Conservation (phyloP, 225 moss, liverwort and hornwort genomes). For the Takakia lepidozioides region DNA sequence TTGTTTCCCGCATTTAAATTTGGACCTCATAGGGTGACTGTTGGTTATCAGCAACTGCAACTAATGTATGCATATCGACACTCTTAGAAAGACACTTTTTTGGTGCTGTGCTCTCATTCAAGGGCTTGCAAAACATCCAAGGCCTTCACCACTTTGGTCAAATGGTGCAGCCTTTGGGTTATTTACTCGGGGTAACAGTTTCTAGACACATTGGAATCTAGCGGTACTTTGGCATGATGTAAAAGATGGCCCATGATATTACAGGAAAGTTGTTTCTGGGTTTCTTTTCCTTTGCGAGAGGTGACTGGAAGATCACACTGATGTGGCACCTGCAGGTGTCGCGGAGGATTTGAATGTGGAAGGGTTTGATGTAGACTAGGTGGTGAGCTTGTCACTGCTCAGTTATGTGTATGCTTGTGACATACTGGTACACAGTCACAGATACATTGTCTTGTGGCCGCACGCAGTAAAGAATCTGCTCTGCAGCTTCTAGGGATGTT, state of each 20-base stretch:
- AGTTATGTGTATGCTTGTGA: too few species aligned
- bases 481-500: background rate
- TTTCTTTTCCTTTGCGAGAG: conserved; percentile 3
- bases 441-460: background rate
- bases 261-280: background rate
- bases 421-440: background rate
- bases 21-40: background rate
- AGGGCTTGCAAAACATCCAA: background rate
- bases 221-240: background rate
- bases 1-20: background rate
- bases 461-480: background rate
- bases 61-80: background rate
- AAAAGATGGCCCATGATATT: background rate
- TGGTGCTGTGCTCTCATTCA: too few species aligned
- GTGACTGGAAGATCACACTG: conserved; percentile 1
- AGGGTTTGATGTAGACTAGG: conserved; percentile 84
- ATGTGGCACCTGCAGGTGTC: conserved; percentile 40
- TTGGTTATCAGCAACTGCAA: background rate
- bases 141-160: background rate
- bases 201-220: too few species aligned
- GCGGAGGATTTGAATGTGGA: conserved; percentile 79
- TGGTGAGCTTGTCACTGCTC: too few species aligned
- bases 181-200: too few species aligned
- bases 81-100: too few species aligned
- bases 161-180: too few species aligned